A percentile compares a stretch with the other conserved stretches of the same genome.
These are phyloP conservation scores for Leccinum barrowsii DNA, from an alignment of 768 basidiomycete species.

Conservation along the genomic window DNA sequence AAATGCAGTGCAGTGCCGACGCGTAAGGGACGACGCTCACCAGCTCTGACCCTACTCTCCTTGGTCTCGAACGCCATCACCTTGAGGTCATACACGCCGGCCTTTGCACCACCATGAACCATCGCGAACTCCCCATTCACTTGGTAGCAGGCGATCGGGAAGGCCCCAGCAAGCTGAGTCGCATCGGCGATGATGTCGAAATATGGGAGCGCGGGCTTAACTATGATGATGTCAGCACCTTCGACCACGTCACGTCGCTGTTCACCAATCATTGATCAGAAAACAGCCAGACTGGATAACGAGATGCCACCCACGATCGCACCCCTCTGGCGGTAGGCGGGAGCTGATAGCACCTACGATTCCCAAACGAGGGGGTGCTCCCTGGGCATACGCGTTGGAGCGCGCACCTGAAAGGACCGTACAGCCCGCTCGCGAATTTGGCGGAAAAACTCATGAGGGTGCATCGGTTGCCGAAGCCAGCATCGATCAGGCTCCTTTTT, in stretches of 20 bases:
- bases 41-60: constrained; percentile 90
- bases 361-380: constrained; percentile 81
- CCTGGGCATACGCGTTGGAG: too few species aligned
- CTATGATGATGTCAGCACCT: constrained; percentile 99
- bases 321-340: constrained; percentile 82
- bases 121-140: constrained; percentile 98
- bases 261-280: constrained; percentile 1
- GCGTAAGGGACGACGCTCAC: constrained; percentile 39
- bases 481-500: constrained; percentile 80
- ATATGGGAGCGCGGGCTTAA: constrained; percentile 94
- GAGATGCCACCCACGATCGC: constrained; percentile 70
- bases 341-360: constrained; percentile 98
- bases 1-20: neutral
- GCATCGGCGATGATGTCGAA: constrained; percentile 95
- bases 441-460: constrained; percentile 62
- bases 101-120: constrained; percentile 89
- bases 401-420: constrained; percentile 88
- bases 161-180: constrained; percentile 72
- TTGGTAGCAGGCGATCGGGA: constrained; percentile 95
- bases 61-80: constrained; percentile 93
- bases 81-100: constrained; percentile 89
- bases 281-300: neutral
- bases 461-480: constrained; percentile 82
- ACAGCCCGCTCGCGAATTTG: constrained; percentile 56
- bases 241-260: constrained; percentile 85